A percentile compares a stretch with the other conserved stretches of the same genome.
phyloP scores from a whole-genome alignment of 202 grass and related monocot genomes.

The Panicum hallii region DNA sequence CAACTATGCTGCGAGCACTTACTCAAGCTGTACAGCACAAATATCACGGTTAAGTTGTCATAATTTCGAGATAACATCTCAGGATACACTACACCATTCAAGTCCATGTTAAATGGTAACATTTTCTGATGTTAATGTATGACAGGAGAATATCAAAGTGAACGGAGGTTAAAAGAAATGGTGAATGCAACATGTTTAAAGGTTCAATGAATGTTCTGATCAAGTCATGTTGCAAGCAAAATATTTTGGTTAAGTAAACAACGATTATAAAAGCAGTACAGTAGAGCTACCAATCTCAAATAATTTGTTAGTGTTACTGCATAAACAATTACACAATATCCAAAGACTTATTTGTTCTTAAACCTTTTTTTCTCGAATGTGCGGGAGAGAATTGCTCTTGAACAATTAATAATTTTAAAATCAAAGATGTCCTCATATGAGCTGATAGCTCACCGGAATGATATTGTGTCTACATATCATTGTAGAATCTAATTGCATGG shows the following conservation, averaged over 20 bases:
- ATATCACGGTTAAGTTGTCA: not conserved
- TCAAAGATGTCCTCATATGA: not conserved
- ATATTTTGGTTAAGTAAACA: constrained; percentile 1
- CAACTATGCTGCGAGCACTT: not conserved
- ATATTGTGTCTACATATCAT: not conserved
- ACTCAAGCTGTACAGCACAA: not conserved
- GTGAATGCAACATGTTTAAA: constrained; percentile 19
- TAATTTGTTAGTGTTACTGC: not conserved
- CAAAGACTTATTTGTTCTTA: constrained; percentile 1
- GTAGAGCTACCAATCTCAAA: not conserved
- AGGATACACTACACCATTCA: not conserved
- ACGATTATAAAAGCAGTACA: not conserved
- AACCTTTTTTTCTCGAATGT: not conserved
- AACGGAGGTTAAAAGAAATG: not conserved
- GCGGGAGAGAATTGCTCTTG: not conserved
- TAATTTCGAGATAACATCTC: not conserved
- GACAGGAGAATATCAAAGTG: constrained; percentile 16
- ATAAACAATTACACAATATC: not conserved
- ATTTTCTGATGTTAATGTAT: not conserved
- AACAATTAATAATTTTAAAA: not conserved
- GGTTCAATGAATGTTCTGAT: not conserved
- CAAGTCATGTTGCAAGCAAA: not conserved
- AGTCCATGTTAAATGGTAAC: not conserved
- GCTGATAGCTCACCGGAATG: not conserved
- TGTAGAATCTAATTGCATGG: not conserved